Evolutionary conservation across 2,329 filamentous ascomycete genomes (phyloP).

Genomic region (Pseudocercospora macadamiae): DNA sequence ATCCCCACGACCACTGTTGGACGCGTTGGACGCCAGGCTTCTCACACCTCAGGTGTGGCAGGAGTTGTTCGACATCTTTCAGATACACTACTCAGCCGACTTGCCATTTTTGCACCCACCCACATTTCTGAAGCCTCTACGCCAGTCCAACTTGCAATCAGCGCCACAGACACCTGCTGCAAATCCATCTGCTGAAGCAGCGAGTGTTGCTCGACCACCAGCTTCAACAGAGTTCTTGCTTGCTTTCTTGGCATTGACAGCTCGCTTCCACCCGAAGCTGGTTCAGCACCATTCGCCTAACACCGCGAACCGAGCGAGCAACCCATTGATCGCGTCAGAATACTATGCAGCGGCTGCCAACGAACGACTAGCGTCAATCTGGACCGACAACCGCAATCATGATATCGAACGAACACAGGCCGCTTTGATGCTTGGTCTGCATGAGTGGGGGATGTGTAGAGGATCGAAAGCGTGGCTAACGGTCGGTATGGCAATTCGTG

Average conservation of each 20-base stretch:
- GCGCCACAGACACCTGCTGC: constrained; percentile 16
- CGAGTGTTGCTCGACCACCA: constrained; percentile 50
- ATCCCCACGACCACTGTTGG: constrained; percentile 52
- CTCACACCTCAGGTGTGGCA: constrained; percentile 69
- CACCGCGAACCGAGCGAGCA: constrained; percentile 48
- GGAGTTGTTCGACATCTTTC: constrained; percentile 70
- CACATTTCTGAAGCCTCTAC: constrained; percentile 59
- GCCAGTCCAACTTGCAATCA: constrained; percentile 33
- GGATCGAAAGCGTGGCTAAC: constrained; percentile 68
- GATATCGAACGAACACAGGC: constrained; percentile 68
- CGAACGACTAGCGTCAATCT: constrained; percentile 54
- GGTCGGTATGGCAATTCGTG: constrained; percentile 61
- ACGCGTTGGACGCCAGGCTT: constrained; percentile 64
- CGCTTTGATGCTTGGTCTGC: constrained; percentile 70
- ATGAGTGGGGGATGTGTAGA: constrained; percentile 69
- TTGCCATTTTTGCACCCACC: constrained; percentile 71
- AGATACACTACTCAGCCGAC: constrained; percentile 71
- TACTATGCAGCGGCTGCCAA: constrained; percentile 65
- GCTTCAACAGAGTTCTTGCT: constrained; percentile 62
- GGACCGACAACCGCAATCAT: constrained; percentile 51
- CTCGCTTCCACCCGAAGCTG: constrained; percentile 66
- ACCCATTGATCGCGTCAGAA: constrained; percentile 63
- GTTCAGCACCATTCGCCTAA: constrained; percentile 59
- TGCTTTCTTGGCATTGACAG: constrained; percentile 69
- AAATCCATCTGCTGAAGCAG: not conserved